These are phyloP conservation scores for Monosporascus sp. DNA, from an alignment of 2,329 filamentous ascomycete genomes.

Conservation along the genomic window DNA sequence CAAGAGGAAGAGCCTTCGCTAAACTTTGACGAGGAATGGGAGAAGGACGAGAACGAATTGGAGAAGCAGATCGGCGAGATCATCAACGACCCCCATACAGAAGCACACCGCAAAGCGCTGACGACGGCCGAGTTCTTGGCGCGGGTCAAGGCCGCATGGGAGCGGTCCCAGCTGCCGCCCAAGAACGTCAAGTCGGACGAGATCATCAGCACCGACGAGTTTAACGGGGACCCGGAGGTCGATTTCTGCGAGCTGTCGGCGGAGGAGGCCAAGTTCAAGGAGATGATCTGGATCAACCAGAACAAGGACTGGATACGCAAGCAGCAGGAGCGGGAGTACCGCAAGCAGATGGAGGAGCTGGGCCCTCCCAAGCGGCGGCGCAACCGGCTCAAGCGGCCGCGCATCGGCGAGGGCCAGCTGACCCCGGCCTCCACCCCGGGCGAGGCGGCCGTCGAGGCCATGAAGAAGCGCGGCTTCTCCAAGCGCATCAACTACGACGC, in stretches of 20 bases:
- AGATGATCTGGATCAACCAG: constrained; percentile 88
- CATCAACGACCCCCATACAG: constrained; percentile 55
- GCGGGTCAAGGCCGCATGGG: constrained; percentile 47
- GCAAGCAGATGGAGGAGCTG: constrained; percentile 55
- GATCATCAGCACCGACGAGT: constrained; percentile 74
- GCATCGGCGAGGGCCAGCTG: constrained; percentile 60
- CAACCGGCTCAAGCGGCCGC: constrained; percentile 41
- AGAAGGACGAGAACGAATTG: constrained; percentile 57
- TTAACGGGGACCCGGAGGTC: constrained; percentile 86
- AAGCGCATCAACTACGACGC: constrained; percentile 72
- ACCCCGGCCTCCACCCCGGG: constrained; percentile 62
- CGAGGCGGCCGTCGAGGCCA: constrained; percentile 63
- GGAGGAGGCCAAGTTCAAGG: constrained; percentile 75
- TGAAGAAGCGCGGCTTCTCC: constrained; percentile 64
- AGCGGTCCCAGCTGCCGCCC: constrained; percentile 41
- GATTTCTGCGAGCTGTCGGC: constrained; percentile 69
- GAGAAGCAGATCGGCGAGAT: constrained; percentile 67
- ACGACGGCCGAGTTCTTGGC: constrained; percentile 53
- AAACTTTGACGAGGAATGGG: constrained; percentile 58
- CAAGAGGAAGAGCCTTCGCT: constrained; percentile 34
- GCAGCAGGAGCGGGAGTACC: constrained; percentile 78
- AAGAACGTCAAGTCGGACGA: constrained; percentile 52
- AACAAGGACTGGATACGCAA: constrained; percentile 91
- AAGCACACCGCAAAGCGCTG: constrained; percentile 51
- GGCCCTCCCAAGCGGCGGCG: constrained; percentile 53